Evolutionary conservation across 108 stramenopile species (phyloP).

Genomic region (Aurantiochytrium sp.): DNA sequence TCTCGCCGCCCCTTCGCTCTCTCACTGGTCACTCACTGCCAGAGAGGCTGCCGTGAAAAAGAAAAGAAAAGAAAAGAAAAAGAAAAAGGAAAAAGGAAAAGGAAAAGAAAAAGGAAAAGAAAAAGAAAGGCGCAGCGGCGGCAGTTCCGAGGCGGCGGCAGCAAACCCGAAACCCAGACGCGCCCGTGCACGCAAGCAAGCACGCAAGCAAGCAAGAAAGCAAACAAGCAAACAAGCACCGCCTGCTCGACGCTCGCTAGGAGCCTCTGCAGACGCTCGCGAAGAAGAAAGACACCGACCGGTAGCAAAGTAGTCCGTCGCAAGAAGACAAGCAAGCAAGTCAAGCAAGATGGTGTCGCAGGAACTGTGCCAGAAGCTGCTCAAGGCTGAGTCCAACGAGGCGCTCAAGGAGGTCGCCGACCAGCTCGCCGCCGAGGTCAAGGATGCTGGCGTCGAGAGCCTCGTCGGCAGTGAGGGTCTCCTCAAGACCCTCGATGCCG

Average conservation of each 20-base stretch:
- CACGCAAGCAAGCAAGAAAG: background rate
- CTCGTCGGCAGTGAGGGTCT: background rate
- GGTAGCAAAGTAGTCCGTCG: background rate
- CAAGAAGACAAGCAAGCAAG: background rate
- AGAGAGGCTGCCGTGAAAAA: background rate
- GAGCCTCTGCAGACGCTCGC: too few species aligned
- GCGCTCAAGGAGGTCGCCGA: constrained; percentile 13
- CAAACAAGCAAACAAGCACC: background rate
- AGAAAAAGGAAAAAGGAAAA: background rate
- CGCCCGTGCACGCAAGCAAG: background rate
- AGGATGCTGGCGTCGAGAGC: background rate
- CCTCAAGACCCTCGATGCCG: background rate
- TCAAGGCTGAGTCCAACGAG: constrained; percentile 6
- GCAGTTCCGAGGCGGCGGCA: background rate
- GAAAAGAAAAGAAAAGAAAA: background rate
- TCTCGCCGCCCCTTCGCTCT: background rate
- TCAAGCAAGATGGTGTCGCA: constrained; percentile 50
- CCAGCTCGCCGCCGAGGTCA: background rate
- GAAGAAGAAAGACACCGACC: background rate
- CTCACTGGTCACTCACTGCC: background rate
- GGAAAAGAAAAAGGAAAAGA: background rate
- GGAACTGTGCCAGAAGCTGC: background rate
- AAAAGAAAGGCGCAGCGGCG: background rate
- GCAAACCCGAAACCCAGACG: background rate
- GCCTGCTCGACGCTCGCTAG: too few species aligned